Evolutionary conservation across 139 green algal species (phyloP), one percentile per base, ranked within the genome.

Genomic region (Chlamydomonas sp.): DNA sequence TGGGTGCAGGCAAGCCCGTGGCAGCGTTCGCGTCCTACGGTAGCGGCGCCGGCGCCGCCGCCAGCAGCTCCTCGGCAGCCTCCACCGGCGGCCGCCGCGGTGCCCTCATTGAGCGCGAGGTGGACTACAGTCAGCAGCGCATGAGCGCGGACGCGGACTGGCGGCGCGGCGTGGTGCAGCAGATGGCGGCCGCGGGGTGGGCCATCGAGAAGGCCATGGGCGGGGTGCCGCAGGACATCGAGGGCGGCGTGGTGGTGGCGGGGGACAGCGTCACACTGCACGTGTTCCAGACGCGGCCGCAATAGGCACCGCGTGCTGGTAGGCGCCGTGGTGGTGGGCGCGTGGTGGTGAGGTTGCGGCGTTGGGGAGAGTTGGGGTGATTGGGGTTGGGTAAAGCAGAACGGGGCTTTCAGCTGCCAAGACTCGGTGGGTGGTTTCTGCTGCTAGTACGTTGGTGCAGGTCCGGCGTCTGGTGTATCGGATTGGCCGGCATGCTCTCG

Each of bases 271-370:
- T 81, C 1, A 14, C 61, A 14, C 7, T 67, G 8, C 98, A 94
- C 75, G 90, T 99, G 15, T 97, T 99, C 86, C 98, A 99, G 94
- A 95, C 96, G 1, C 89, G 98, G 5, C 98, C 98, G 2, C 98
- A 99, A 92, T 88, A 71, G 31, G 31, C 31, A 49, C 31, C 31
- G 31, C 31, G 31, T 49, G 31, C 31, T 49, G 31, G 31, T 49
- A 49, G 31, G 31, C 31, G 31, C 31, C 31, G 31, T 49, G 31
- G 31, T 49, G 31, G 0, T 49, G 31, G 31, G 31, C 31, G 31
- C 31, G 31, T 49, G 31, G 31, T 49, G 31, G 31, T 49, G 31
- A 49, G 31, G 31, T 49, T 49, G 31, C 31, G 31, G 31, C 31
- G 31, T 49, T 49, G 31, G 31, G 31, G 0, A 49, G 0, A 49